These are phyloP conservation scores for Rhodomyrtus tomentosa DNA, from an alignment of 345 rosid species.

Conservation along the genomic window DNA sequence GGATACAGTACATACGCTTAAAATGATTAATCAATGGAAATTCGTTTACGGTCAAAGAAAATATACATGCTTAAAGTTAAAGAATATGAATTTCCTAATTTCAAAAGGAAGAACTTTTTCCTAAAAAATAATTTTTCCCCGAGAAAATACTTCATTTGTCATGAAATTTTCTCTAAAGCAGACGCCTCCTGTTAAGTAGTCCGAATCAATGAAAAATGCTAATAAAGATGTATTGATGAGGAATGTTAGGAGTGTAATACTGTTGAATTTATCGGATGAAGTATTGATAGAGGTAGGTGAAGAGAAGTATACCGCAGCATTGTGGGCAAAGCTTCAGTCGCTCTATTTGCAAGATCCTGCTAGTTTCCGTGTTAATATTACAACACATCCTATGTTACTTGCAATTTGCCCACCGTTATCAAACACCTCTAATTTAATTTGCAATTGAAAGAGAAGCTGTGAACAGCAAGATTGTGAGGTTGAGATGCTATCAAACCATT, in stretches of 20 bases:
- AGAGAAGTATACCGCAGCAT: too few relatives aligned
- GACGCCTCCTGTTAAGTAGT: too few relatives aligned
- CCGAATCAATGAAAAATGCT: too few relatives aligned
- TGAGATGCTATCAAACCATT: constrained; percentile 6
- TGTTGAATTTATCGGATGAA: too few relatives aligned
- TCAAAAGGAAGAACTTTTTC: not conserved
- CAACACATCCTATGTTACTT: not conserved
- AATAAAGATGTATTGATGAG: too few relatives aligned
- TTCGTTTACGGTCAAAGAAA: not conserved
- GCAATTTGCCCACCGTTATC: not conserved
- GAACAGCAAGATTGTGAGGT: not conserved
- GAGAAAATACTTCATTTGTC: not conserved
- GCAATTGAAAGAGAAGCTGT: not conserved
- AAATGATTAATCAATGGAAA: not conserved
- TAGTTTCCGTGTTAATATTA: too few relatives aligned
- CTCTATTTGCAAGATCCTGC: too few relatives aligned
- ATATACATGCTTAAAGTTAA: not conserved
- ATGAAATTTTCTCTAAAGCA: not conserved
- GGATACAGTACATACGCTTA: not conserved
- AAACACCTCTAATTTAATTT: not conserved
- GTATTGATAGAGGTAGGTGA: too few relatives aligned
- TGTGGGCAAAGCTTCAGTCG: too few relatives aligned
- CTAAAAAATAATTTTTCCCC: not conserved
- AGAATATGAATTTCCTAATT: not conserved
- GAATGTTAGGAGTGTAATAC: too few relatives aligned